Evolutionary conservation across 768 basidiomycete genomes (phyloP), one percentile per base, ranked within the genome.

Genomic region (Coprinopsis cinerea): DNA sequence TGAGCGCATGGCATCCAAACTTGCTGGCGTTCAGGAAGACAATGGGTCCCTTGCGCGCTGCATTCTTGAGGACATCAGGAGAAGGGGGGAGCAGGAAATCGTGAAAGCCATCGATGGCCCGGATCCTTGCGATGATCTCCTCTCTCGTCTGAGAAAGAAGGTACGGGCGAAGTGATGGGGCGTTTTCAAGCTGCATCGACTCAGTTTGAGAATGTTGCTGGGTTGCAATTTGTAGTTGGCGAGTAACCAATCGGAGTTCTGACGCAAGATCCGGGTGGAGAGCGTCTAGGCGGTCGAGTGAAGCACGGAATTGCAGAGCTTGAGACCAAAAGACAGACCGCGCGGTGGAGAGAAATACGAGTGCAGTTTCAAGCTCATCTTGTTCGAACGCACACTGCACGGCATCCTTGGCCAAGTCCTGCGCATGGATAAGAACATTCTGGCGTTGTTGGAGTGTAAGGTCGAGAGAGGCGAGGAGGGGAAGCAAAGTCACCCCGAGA

Each of bases 271-370:
- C n/a, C n/a, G n/a, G n/a, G n/a, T n/a, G n/a, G n/a, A n/a, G n/a
- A n/a, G n/a, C n/a, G n/a, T n/a, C n/a, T n/a, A 43, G 41, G 15
- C 41, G 41, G 13, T 43, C 41, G 25, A 43, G 4, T 4, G 41
- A 22, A 18, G 41, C 23, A 4, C 41, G 41, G 13, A 43, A 22
- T 14, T 43, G 41, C 15, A 43, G 41, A 22, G 17, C 25, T 22
- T 43, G 41, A 4, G 41, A 43, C 41, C 41, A 43, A 43, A 43
- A 43, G 25, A 43, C 23, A 5, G 41, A 43, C 5, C 41, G 41
- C 20, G 20, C n/a, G 15, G 41, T 43, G n/a, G 41, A 17, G 20
- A 43, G 41, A 24, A 43, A 43, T 5, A 25, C 25, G 23, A 43
- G n/a, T 18, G 41, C 41, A 17, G 23, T 43, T 22, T 43, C 41